phyloP scores from a whole-genome alignment of 1,284 basidiomycete species.

The Sparassis latifolia region DNA sequence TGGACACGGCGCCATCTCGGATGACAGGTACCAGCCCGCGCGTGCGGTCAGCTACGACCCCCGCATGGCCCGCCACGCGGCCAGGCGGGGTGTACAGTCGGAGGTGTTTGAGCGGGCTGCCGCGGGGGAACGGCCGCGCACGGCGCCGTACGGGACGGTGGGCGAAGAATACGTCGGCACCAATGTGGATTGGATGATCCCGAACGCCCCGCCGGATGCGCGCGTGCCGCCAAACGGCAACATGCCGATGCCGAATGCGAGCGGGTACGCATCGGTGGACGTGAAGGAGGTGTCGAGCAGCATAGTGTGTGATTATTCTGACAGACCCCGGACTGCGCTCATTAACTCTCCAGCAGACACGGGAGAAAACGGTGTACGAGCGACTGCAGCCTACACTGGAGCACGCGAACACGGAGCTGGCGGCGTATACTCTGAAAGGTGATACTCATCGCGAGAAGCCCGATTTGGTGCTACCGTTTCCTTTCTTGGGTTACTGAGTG shows the following conservation, averaged over 20 bases:
- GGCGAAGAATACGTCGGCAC: no score
- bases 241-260: not conserved
- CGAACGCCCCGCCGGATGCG: not conserved
- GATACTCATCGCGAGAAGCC: not conserved
- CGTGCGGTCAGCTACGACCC: slow-evolving; percentile 4
- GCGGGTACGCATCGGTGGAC: not conserved
- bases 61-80: not conserved
- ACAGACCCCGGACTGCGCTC: no score
- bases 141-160: not conserved
- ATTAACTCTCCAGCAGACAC: not conserved
- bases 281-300: no score
- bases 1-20: not conserved
- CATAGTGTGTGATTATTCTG: not conserved
- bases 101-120: not conserved
- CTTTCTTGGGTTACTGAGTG: no score
- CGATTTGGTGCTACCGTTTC: no score
- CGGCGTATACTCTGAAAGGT: slow-evolving; percentile 20
- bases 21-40: not conserved
- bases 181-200: not conserved
- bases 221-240: not conserved
- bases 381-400: slow-evolving; percentile 28
- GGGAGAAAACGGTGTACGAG: slow-evolving; percentile 21
- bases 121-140: not conserved
- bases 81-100: not conserved
- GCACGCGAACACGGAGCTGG: slow-evolving; percentile 20